Percentiles rank a stretch among this genome's conserved stretches.
Conservation (phyloP, 495 filamentous ascomycete species). For the Talaromyces thailandensis region DNA sequence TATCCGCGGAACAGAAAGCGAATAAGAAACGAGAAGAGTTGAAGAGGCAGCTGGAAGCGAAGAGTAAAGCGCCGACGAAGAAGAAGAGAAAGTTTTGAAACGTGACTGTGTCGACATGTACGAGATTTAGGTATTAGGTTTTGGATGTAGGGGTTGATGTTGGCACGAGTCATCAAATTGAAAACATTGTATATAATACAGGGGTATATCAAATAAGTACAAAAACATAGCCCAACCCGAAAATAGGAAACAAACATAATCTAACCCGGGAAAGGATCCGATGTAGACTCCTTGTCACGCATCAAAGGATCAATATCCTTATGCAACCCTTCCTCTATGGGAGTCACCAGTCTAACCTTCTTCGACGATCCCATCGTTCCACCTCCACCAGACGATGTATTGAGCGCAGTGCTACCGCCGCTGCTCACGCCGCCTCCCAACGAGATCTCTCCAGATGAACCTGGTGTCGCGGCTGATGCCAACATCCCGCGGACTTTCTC, state of each 20-base stretch:
- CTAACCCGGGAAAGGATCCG: conserved; percentile 6
- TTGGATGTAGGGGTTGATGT: background rate
- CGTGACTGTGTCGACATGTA: background rate
- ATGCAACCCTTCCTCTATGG: conserved; percentile 29
- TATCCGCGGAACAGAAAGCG: conserved; percentile 43
- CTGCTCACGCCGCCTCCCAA: background rate
- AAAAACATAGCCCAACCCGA: background rate
- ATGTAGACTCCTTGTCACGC: conserved; percentile 8
- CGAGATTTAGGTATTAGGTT: background rate
- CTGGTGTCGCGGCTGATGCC: conserved; percentile 18
- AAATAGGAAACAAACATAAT: background rate
- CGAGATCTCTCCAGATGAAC: conserved; percentile 12
- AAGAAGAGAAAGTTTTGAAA: conserved; percentile 62
- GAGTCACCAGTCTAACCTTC: conserved; percentile 35
- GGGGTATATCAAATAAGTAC: conserved; percentile 6
- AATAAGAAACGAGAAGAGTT: conserved; percentile 55
- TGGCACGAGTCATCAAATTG: background rate
- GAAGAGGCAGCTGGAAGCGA: conserved; percentile 54
- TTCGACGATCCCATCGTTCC: conserved; percentile 27
- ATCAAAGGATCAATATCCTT: conserved; percentile 13
- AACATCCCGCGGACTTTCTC: conserved; percentile 42
- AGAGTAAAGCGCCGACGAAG: conserved; percentile 50
- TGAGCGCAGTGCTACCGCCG: background rate
- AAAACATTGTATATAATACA: conserved; percentile 8
- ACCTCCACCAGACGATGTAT: background rate